Conservation (phyloP, 768 basidiomycete genomes). For the Lactarius indigo region DNA sequence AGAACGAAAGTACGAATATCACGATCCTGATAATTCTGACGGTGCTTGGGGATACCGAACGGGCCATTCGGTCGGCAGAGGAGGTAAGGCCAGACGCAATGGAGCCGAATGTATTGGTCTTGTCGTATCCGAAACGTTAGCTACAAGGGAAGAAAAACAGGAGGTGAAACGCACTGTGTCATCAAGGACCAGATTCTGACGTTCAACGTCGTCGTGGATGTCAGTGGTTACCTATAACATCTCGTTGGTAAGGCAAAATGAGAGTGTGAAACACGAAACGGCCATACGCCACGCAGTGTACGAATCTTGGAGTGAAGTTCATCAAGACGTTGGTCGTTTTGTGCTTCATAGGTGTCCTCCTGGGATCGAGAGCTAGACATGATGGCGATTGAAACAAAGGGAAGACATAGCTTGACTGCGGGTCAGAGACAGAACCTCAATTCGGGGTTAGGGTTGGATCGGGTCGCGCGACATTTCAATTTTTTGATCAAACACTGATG, state of each 20-base stretch:
- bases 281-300: conserved; percentile 69
- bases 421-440: background rate
- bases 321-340: conserved; percentile 83
- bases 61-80: conserved; percentile 32
- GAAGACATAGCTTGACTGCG: background rate
- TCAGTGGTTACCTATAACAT: conserved; percentile 72
- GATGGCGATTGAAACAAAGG: conserved; percentile 1
- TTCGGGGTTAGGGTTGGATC: conserved; percentile 15
- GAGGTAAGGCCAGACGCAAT: conserved; percentile 33
- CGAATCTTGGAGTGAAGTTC: conserved; percentile 83
- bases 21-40: conserved; percentile 24
- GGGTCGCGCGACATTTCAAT: background rate
- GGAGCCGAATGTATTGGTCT: conserved; percentile 34
- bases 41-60: conserved; percentile 33
- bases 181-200: conserved; percentile 76
- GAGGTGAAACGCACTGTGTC: conserved; percentile 52
- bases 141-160: background rate
- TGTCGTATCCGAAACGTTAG: background rate
- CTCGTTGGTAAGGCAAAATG: background rate
- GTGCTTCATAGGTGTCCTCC: conserved; percentile 76
- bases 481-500: background rate
- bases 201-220: conserved; percentile 80
- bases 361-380: conserved; percentile 30
- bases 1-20: conserved; percentile 28
- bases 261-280: too few relatives aligned